Evolutionary conservation across 495 filamentous ascomycete species (phyloP).

Genomic region (Talaromyces borbonicus): DNA sequence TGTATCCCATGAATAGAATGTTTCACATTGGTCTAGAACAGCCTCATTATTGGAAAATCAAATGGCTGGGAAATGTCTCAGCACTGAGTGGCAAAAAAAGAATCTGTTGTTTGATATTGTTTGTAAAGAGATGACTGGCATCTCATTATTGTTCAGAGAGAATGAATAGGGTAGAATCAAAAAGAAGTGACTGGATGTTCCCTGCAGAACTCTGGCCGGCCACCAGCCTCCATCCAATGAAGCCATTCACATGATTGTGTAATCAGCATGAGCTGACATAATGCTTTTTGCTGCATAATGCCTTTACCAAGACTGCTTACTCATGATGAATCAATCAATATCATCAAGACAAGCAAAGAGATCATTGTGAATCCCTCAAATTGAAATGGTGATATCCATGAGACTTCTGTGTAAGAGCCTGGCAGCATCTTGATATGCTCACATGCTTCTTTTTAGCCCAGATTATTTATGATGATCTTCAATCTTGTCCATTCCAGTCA

Average conservation of each 20-base stretch:
- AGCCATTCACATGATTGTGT: no score
- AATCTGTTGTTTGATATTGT: background rate
- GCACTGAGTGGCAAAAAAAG: background rate
- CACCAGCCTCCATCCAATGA: no score
- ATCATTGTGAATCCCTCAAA: no score
- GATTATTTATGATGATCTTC: background rate
- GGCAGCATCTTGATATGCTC: background rate
- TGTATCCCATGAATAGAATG: background rate
- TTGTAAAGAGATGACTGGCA: background rate
- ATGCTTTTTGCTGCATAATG: no score
- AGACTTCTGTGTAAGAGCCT: no score
- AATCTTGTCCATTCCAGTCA: conserved; percentile 52
- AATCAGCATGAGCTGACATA: no score
- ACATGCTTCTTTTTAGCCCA: background rate
- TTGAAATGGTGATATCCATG: no score
- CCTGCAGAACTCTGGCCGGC: no score
- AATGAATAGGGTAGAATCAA: background rate
- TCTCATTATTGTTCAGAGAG: background rate
- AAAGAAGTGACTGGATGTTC: background rate
- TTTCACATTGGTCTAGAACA: background rate
- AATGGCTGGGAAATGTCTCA: background rate
- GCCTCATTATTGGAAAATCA: background rate
- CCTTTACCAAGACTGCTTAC: no score
- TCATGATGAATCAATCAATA: no score
- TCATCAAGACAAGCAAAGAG: no score